phyloP scores from a whole-genome alignment of 257 asterid genomes.

The Haberlea rhodopensis region DNA sequence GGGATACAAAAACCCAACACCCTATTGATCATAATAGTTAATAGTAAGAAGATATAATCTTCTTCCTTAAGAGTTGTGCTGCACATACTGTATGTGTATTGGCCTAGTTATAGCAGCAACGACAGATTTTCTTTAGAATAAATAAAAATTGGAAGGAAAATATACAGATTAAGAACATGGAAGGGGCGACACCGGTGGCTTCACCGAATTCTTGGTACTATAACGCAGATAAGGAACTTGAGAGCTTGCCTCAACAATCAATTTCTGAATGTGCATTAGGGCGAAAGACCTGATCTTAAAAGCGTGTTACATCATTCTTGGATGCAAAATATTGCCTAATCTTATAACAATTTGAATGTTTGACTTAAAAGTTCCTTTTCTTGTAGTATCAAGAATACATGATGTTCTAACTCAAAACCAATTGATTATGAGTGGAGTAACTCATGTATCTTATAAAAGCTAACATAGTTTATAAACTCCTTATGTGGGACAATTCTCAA shows the following conservation, averaged over 20 bases:
- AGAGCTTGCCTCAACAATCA: conserved; percentile 50
- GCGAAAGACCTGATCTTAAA: conserved; percentile 75
- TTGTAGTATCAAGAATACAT: too few species aligned
- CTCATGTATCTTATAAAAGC: too few species aligned
- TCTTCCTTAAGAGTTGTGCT: conserved; percentile 33
- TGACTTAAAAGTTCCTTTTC: too few species aligned
- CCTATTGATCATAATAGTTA: conserved; percentile 68
- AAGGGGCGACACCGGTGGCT: conserved; percentile 52
- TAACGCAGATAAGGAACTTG: conserved; percentile 53
- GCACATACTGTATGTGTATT: conserved; percentile 45
- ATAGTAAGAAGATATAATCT: conserved; percentile 44
- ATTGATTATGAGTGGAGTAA: too few species aligned
- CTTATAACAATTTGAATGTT: too few species aligned
- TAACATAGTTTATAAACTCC: too few species aligned
- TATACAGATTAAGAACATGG: conserved; percentile 53
- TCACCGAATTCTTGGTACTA: conserved; percentile 60
- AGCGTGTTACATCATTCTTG: conserved; percentile 62
- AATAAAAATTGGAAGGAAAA: conserved; percentile 34
- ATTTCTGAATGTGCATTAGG: conserved; percentile 61
- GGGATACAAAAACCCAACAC: too few species aligned
- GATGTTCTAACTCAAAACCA: too few species aligned
- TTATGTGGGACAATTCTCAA: too few species aligned
- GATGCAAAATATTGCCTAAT: too few species aligned
- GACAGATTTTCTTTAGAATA: conserved; percentile 52
- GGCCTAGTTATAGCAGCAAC: conserved; percentile 42